Conservation (phyloP, 78 protist genomes). For the Polysphondylium violaceum region DNA sequence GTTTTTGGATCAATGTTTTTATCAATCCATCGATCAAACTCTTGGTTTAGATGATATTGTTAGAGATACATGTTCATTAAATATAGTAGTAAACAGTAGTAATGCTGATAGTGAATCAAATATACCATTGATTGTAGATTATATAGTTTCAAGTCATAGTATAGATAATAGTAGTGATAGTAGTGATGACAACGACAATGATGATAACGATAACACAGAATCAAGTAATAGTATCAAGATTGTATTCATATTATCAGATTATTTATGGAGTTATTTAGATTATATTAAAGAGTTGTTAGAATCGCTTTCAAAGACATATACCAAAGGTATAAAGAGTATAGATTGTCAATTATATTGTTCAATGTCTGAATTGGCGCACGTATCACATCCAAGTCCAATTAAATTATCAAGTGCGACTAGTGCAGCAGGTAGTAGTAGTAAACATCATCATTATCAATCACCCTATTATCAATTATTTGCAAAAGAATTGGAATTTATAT, state of each 20-base stretch:
- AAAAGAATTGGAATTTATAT: background rate
- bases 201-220: no score
- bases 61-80: background rate
- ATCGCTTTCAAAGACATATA: background rate
- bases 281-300: constrained; percentile 14
- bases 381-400: constrained; percentile 37
- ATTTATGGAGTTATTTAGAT: constrained; percentile 35
- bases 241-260: constrained; percentile 28
- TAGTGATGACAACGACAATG: background rate
- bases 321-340: no score
- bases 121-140: background rate
- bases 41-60: constrained; percentile 16
- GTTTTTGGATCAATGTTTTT: constrained; percentile 9
- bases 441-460: background rate
- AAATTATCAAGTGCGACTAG: background rate
- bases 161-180: background rate
- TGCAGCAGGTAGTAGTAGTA: background rate
- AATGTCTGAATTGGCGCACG: constrained; percentile 44
- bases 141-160: background rate
- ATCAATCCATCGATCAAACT: background rate
- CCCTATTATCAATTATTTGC: background rate
- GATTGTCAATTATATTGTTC: constrained; percentile 10
- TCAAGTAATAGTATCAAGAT: background rate
- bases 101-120: background rate
- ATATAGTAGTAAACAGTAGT: background rate